Base-by-base conservation (phyloP, 352 stramenopile genomes). In the Phytophthora tubulina region DNA sequence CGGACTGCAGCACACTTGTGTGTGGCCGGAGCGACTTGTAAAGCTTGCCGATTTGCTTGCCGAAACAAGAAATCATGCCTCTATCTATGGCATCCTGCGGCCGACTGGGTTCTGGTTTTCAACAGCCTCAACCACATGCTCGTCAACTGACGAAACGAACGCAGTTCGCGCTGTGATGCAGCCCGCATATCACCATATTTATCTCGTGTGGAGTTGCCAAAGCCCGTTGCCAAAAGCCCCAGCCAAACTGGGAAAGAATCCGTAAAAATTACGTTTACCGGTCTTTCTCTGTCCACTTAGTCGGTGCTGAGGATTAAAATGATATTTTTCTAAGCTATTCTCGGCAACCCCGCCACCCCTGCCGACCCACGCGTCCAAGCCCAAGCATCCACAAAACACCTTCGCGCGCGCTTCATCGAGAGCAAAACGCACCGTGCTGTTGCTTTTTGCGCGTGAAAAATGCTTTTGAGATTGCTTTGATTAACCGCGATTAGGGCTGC, bases 401-500 rank as follows among this genome's bases (percentile, higher is more conserved):
- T 45, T 21, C 46, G 30, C 21, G 31, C 27, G 1, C 33, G n/a
- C n/a, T 41, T 31, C 36, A 7, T 21, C 15, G 31, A 35, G 52
- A 59, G 9, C 35, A 30, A 44, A 48, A 31, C 32, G 38, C 17
- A 50, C 53, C 38, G 38, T 61, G 38, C 17, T 27, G 3, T 61
- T 21, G 21, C 21, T 10, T 15, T 21, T 33, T 7, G 1, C 21
- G 52, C n/a, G 10, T 10, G 9, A 10, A 33, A 36, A 27, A 14
- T 46, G 46, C 17, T 21, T 41, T 61, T 27, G 21, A 27, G 21
- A 27, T 27, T 27, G 21, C 21, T 27, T 70, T 72, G 55, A 72
- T 72, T 72, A 60, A 72, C 17, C 51, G 31, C 31, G 67, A 32
- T 2, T 74, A 74, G 60, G 50, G 36, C 33, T 52, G 21, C 36